Conservation (phyloP, 768 basidiomycete species). For the Amanita thiersii region DNA sequence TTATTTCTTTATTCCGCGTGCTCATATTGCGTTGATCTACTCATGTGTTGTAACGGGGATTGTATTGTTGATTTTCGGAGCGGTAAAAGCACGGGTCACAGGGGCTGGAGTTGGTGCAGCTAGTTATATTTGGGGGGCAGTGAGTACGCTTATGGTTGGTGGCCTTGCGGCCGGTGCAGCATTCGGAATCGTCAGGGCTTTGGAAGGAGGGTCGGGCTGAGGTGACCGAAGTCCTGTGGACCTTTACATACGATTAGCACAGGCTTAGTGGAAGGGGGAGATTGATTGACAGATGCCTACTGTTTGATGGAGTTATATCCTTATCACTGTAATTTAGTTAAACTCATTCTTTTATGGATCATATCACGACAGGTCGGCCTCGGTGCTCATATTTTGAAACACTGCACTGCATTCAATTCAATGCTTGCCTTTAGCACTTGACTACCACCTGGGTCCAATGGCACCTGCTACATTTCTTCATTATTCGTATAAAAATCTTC, state of each 20-base stretch:
- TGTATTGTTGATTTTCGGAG: conserved; percentile 85
- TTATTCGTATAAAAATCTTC: no score
- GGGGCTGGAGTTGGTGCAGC: conserved; percentile 59
- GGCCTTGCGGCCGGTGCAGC: conserved; percentile 77
- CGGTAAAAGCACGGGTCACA: conserved; percentile 81
- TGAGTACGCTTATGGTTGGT: conserved; percentile 83
- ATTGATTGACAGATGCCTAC: not conserved
- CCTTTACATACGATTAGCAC: not conserved
- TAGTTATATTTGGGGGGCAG: conserved; percentile 82
- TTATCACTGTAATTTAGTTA: not conserved
- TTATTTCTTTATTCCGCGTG: conserved; percentile 80
- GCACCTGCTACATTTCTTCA: no score
- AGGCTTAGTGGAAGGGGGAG: no score
- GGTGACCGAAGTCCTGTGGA: not conserved
- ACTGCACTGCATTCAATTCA: no score
- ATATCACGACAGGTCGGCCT: no score
- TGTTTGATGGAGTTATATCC: not conserved
- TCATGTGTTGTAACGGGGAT: conserved; percentile 78
- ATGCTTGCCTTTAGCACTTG: no score
- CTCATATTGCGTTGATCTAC: conserved; percentile 60
- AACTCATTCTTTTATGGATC: no score
- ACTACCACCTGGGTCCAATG: no score
- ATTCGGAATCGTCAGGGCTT: conserved; percentile 41
- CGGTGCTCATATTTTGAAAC: no score
- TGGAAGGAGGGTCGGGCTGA: conserved; percentile 26